A percentile compares a stretch with the other conserved stretches of the same genome.
Evolutionary conservation across 192 early-diverging fungal genomes (phyloP).

Genomic region (Podila epicladia): DNA sequence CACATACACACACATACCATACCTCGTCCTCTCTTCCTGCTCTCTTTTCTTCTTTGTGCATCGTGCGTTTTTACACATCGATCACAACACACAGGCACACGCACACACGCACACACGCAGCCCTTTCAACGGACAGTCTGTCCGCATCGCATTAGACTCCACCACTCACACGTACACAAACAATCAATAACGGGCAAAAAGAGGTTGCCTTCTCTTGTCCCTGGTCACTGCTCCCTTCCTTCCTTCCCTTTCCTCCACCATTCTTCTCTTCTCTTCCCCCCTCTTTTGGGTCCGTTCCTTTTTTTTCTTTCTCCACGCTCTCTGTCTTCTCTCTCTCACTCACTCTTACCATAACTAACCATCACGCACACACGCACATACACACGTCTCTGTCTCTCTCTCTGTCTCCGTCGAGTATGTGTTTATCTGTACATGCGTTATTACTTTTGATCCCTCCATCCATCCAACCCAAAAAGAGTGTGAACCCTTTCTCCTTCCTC

Average conservation of each 20-base stretch:
- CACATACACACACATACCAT: background rate
- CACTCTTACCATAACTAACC: constrained; percentile 1
- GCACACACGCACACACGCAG: background rate
- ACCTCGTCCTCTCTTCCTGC: background rate
- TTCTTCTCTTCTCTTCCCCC: background rate
- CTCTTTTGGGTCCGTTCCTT: background rate
- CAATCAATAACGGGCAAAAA: too few relatives aligned
- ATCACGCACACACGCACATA: background rate
- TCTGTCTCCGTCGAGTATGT: background rate
- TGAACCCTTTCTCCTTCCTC: too few relatives aligned
- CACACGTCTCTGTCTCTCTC: background rate
- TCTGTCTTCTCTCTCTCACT: constrained; percentile 3
- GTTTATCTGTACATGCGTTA: background rate
- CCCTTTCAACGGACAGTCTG: background rate
- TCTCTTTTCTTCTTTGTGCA: too few relatives aligned
- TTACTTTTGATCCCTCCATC: background rate
- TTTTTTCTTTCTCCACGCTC: constrained; percentile 3
- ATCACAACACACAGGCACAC: background rate
- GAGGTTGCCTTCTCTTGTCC: constrained; percentile 1
- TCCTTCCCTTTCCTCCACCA: background rate
- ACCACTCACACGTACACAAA: background rate
- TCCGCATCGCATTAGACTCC: background rate
- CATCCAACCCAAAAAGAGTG: too few relatives aligned
- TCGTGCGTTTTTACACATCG: too few relatives aligned
- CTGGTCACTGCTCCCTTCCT: background rate